A percentile compares a stretch with the other conserved stretches of the same genome.
Evolutionary conservation across 1,284 basidiomycete genomes (phyloP).

Genomic region (Austroboletus niveus): DNA sequence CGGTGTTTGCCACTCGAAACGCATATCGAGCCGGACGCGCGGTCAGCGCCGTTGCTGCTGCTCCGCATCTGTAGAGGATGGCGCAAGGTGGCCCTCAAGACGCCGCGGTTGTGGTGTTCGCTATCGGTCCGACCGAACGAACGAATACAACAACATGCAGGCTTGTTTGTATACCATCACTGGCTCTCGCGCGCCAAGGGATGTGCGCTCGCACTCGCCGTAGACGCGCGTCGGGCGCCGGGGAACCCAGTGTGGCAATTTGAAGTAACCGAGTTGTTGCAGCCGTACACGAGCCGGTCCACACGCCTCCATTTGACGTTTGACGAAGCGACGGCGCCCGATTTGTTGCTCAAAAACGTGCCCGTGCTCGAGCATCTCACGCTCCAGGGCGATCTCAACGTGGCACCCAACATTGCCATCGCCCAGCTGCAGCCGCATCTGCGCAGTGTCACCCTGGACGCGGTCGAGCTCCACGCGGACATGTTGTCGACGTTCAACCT

Average conservation of each 20-base stretch:
- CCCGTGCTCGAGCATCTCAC: conserved; percentile 21
- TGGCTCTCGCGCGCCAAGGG: conserved; percentile 17
- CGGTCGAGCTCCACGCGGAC: conserved; percentile 1
- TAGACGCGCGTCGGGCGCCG: conserved; percentile 16
- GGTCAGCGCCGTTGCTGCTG: conserved; percentile 22
- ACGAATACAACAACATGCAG: conserved; percentile 7
- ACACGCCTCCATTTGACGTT: conserved; percentile 14
- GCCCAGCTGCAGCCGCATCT: conserved; percentile 8
- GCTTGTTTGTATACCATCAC: conserved; percentile 18
- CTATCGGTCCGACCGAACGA: conserved; percentile 14
- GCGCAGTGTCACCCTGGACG: conserved; percentile 11
- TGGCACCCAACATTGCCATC: conserved; percentile 3
- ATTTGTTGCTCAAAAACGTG: conserved; percentile 17
- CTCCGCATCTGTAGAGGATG: conserved; percentile 19
- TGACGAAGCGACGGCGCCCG: conserved; percentile 13
- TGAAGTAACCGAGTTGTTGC: conserved; percentile 23
- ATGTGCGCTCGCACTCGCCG: conserved; percentile 20
- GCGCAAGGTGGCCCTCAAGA: conserved; percentile 23
- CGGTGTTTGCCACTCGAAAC: conserved; percentile 29
- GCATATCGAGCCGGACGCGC: conserved; percentile 22
- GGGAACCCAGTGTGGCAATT: conserved; percentile 21
- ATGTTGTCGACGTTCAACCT: conserved; percentile 11
- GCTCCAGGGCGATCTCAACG: conserved; percentile 16
- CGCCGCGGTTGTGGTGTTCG: conserved; percentile 25
- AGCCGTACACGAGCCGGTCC: conserved; percentile 17